Evolutionary conservation across 345 rosid species (phyloP), one percentile per base, ranked within the genome.

Genomic region (Cardamine chenopodiifolia): DNA sequence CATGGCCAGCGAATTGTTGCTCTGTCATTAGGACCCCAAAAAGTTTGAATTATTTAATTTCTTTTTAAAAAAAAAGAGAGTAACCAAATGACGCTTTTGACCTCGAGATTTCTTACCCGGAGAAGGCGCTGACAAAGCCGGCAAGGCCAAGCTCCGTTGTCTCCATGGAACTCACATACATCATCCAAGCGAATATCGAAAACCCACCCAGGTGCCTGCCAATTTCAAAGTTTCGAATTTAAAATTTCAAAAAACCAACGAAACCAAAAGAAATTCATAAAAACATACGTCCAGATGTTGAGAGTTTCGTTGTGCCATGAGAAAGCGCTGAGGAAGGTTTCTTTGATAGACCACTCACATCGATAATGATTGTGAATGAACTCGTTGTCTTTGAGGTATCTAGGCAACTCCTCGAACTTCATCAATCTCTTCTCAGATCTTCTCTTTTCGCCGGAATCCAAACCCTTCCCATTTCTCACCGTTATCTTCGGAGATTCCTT

Each of bases 231-330:
- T 8, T 39, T 22, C 13, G 3, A 18, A 58, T 20, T 22, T 11
- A 56, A 23, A 62, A 9, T 2, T 26, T 8, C 6, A 9, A 22
- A 2, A 9, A 2, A 7, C 2, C 47, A 12, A 55, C 13, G 7
- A 48, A 32, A 44, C 0, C 9, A 2, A 13, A 13, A 1, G 1
- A 60, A 34, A 31, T 1, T 47, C 13, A 34, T 11, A 22, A 26
- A 8, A n/a, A 78, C 92, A 65, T 81, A 95, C 97, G 98, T 90
- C 99, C 97, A 92, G 66, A 95, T 83, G 62, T 95, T 92, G 54
- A 95, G 86, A 64, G 98, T 92, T 83, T 95, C 99, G 76, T 95
- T 95, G 82, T 92, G 99, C 96, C 87, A 88, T 0, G 89, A 80
- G 82, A 95, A 92, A 25, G 82, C 70, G 86, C 99, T 90, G 71